Evolutionary conservation across 2,329 filamentous ascomycete species (phyloP), one percentile per base, ranked within the genome.

Genomic region (Fusarium redolens): DNA sequence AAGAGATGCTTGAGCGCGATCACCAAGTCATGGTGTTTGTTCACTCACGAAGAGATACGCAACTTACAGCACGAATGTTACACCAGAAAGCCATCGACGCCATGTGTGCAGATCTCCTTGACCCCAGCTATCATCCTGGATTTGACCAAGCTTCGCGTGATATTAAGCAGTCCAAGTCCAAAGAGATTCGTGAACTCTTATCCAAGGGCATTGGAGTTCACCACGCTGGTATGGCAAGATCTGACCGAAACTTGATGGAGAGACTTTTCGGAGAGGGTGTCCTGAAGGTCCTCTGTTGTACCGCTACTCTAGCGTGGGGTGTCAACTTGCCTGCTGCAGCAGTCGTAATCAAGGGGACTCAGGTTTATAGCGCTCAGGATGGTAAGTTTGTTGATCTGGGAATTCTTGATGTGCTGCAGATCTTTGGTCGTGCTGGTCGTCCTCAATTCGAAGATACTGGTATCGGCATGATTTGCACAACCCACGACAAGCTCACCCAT

Each of bases 21-120:
- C 96, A 99, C 78, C 96, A 99, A 81, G 89, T 99, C 74, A 99
- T 99, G 97, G 96, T 99, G 0, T 99, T 99, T 81, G 97, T 99
- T 15, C 97, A 99, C 81, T 98, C 96, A 2, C 89, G 96, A 31
- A 95, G 97, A 79, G 97, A 99, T 76, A 99, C 97, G 0, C 90
- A 97, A 74, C 89, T 92, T 69, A 97, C 96, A 3, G 95, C 96
- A 50, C 92, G 93, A 73, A 94, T 92, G 85, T 85, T 99, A 31
- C 91, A 93, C 69, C 92, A 98, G 75, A 95, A 96, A 85, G 96
- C 96, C 2, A 86, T 91, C 5, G 95, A 98, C 38, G 88, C 97
- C 43, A 88, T 90, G 47, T 94, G 92, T 71, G 85, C 91, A 15
- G 93, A 97, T 65, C 86, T 99, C 0, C 95, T 99, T 70, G 95